These are phyloP conservation scores for Diaporthe destruens DNA, from an alignment of 2,329 filamentous ascomycete species.

Conservation along the genomic window DNA sequence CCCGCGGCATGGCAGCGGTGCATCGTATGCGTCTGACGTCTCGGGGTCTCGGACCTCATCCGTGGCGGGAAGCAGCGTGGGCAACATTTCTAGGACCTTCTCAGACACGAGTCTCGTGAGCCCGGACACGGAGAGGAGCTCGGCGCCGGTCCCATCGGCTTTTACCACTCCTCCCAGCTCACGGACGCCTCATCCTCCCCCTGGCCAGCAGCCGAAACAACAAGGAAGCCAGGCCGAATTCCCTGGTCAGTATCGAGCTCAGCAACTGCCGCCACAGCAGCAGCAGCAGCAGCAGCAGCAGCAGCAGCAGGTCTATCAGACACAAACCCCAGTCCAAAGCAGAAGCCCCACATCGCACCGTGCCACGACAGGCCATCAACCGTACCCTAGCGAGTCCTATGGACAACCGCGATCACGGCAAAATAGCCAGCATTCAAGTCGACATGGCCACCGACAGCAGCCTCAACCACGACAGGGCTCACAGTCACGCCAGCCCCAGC, in stretches of 20 bases:
- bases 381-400: not conserved
- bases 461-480: not conserved
- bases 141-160: not conserved
- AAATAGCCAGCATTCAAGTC: not conserved
- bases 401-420: constrained; percentile 2
- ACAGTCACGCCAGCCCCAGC: not conserved
- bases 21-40: constrained; percentile 28
- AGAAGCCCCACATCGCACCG: not conserved
- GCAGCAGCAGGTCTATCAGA: constrained; percentile 9
- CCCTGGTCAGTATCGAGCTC: not conserved
- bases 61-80: constrained; percentile 26
- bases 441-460: constrained; percentile 3
- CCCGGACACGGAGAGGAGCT: constrained; percentile 14
- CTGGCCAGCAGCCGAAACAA: not conserved
- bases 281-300: not conserved
- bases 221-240: constrained; percentile 1
- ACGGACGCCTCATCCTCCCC: not conserved
- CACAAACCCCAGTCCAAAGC: not conserved
- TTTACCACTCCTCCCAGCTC: not conserved
- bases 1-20: constrained; percentile 8
- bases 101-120: constrained; percentile 25
- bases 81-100: constrained; percentile 34
- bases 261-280: not conserved
- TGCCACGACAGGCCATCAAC: not conserved
- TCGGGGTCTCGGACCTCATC: constrained; percentile 30